phyloP scores from a whole-genome alignment of 495 filamentous ascomycete genomes.

The Talaromyces proteolyticus region DNA sequence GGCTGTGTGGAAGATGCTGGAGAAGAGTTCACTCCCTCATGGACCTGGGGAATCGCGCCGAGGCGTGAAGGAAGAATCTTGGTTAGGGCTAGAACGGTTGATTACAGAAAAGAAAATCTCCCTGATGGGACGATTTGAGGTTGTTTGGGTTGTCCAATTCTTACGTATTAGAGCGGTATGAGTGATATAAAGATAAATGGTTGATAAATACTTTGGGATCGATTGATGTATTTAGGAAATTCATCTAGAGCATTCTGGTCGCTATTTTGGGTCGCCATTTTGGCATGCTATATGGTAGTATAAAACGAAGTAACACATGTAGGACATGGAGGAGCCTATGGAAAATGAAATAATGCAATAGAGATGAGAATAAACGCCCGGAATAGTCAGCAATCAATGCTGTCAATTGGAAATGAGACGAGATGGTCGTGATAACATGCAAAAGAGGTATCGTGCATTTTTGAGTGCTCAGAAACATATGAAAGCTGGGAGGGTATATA shows the following conservation, averaged over 20 bases:
- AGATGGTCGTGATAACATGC: not conserved
- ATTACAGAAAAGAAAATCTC: not conserved
- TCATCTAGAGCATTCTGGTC: no score
- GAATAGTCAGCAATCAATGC: not conserved
- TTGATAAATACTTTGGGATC: not conserved
- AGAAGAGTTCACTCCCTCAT: constrained; percentile 58
- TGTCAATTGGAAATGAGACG: not conserved
- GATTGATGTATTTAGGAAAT: no score
- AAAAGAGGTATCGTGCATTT: not conserved
- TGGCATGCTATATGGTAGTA: no score
- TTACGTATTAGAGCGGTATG: not conserved
- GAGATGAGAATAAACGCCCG: not conserved
- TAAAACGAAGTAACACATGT: not conserved
- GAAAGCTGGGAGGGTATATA: not conserved
- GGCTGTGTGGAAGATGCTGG: constrained; percentile 40
- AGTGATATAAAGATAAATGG: not conserved
- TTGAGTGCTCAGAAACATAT: not conserved
- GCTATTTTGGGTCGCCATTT: no score
- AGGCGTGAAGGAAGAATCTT: constrained; percentile 71
- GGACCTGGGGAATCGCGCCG: constrained; percentile 76
- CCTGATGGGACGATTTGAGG: not conserved
- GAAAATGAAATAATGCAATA: not conserved
- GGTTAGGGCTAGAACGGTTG: constrained; percentile 12
- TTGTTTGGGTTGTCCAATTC: not conserved
- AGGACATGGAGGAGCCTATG: not conserved